phyloP scores from a whole-genome alignment of 2,329 filamentous ascomycete genomes.

The Alternaria novae-zelandiae region DNA sequence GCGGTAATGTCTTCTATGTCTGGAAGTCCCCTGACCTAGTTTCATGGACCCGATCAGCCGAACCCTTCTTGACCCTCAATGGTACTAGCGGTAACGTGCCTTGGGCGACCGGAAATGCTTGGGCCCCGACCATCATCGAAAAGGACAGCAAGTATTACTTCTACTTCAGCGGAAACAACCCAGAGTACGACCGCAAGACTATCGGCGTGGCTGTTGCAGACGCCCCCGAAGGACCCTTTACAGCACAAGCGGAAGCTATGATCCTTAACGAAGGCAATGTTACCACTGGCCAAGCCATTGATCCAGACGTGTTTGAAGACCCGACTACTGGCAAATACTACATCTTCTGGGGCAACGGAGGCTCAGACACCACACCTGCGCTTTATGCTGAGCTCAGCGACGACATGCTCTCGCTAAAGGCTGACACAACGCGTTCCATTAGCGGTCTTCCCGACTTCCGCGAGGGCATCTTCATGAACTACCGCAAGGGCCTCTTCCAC shows the following conservation, averaged over 20 bases:
- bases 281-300: slow-evolving; percentile 34
- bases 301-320: slow-evolving; percentile 32
- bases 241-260: slow-evolving; percentile 32
- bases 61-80: slow-evolving; percentile 36
- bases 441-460: slow-evolving; percentile 30
- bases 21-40: slow-evolving; percentile 38
- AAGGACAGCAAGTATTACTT: slow-evolving; percentile 33
- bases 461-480: slow-evolving; percentile 36
- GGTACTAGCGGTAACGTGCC: slow-evolving; percentile 36
- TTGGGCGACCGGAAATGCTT: slow-evolving; percentile 36
- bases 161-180: slow-evolving; percentile 38
- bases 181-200: slow-evolving; percentile 33
- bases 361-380: slow-evolving; percentile 1
- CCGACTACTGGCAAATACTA: slow-evolving; percentile 35
- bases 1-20: slow-evolving; percentile 34
- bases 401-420: slow-evolving; percentile 31
- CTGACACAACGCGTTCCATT: slow-evolving; percentile 17
- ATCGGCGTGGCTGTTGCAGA: slow-evolving; percentile 37
- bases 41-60: slow-evolving; percentile 27
- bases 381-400: slow-evolving; percentile 32
- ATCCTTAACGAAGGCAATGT: slow-evolving; percentile 34
- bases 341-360: slow-evolving; percentile 37
- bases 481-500: slow-evolving; percentile 31
- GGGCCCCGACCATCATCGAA: slow-evolving; percentile 38
- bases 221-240: slow-evolving; percentile 31